phyloP scores from a whole-genome alignment of 805 yeast genomes.

The Zygotorulaspora florentina region DNA sequence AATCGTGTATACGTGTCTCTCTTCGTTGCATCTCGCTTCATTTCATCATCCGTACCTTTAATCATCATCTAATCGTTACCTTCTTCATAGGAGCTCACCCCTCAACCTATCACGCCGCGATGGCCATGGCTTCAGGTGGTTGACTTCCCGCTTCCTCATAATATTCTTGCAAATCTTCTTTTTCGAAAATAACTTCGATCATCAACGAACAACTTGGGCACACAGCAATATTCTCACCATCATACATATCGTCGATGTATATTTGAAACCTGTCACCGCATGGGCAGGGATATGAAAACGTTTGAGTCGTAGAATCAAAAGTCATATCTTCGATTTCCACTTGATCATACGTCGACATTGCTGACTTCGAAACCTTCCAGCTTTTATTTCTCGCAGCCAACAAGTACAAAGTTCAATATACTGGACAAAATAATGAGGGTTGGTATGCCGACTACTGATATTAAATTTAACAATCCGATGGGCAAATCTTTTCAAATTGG shows the following conservation, averaged over 20 bases:
- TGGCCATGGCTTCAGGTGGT: conserved; percentile 31
- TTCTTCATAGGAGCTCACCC: neutral
- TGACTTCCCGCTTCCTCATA: conserved; percentile 36
- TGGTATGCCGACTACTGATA: neutral
- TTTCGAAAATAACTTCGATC: conserved; percentile 87
- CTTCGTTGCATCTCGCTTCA: too few species aligned
- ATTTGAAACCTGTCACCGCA: conserved; percentile 96
- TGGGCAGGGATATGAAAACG: conserved; percentile 94
- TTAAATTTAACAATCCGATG: too few species aligned
- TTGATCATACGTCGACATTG: conserved; percentile 77
- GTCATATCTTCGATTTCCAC: conserved; percentile 96
- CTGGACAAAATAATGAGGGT: too few species aligned
- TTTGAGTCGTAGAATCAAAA: conserved; percentile 74
- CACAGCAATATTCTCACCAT: conserved; percentile 91
- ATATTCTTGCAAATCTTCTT: conserved; percentile 43
- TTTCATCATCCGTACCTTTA: too few species aligned
- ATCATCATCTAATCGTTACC: neutral
- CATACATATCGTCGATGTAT: conserved; percentile 73
- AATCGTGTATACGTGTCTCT: too few species aligned
- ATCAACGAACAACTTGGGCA: conserved; percentile 94
- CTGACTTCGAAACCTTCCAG: neutral
- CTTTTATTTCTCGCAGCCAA: neutral
- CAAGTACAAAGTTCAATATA: too few species aligned
- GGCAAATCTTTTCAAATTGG: too few species aligned
- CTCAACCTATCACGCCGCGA: conserved; percentile 5